Evolutionary conservation across 805 yeast species (phyloP), one percentile per base, ranked within the genome.

Genomic region (Candida sphagnicola): DNA sequence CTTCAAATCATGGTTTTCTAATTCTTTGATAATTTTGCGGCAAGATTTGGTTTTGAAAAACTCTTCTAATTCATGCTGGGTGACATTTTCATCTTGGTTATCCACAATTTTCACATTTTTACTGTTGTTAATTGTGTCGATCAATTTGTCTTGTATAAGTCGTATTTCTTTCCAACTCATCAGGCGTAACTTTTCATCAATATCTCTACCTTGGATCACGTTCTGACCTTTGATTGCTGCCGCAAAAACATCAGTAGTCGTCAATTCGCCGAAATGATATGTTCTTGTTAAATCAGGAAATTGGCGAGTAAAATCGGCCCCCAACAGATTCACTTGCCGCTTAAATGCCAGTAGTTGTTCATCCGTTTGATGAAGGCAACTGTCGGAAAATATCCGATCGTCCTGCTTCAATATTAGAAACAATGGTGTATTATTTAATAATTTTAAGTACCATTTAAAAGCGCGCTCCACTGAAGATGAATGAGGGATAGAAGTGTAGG

Each of bases 211-310:
- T 12, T 28, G 21, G 33, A 42, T 35, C 13, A 8, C 6, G 17
- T 35, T 30, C 19, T 41, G 41, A 3, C 43, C 21, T 30, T 44
- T 44, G 14, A 53, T 34, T 0, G 68, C 70, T 32, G 61, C 42
- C 8, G 40, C 41, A 33, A 67, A 57, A 2, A 65, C 13, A 41
- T 65, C 72, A 0, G 48, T 43, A 18, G 56, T 48, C 3, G 47
- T 34, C 21, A 66, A 47, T 18, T 59, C 58, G 1, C 67, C 56
- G 15, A 65, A 47, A 37, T 65, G 65, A 46, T 67, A 67, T 28
- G 47, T 51, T 16, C 68, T 44, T 2, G 41, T 41, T 11, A 39
- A 42, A 5, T 38, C 30, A 5, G 29, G 29, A 10, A 28, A 19
- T 8, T 12, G 35, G 4, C 19, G 18, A 8, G 38, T 43, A 17